Evolutionary conservation across 345 rosid species (phyloP), one percentile per base, ranked within the genome.

Genomic region (Diplotaxis tenuifolia): DNA sequence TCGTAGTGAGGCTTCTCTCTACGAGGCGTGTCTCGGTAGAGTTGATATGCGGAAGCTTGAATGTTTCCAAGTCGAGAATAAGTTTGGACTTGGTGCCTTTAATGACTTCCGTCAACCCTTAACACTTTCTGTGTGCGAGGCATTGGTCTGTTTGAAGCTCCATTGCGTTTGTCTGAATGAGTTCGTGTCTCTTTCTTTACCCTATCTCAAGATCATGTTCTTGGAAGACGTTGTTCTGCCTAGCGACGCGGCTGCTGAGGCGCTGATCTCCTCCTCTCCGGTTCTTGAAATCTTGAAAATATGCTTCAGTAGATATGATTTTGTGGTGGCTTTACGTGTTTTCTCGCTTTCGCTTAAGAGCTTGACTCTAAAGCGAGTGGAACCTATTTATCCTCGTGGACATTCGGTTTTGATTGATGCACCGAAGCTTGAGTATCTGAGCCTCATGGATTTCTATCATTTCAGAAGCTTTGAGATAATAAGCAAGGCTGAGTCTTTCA

Each of bases 181-280:
- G 11, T 67, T 5, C 0, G 23, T 42, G 50, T 52, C 21, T 54
- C 62, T 68, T 36, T 54, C 53, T 11, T 68, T 54, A 6, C 63
- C 72, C 3, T 68, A 16, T n/a, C 53, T 68, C 63, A 68, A 68
- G 63, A 55, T 6, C 12, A 34, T 68, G 53, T 22, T n/a, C n/a
- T n/a, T n/a, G n/a, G n/a, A n/a, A n/a, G n/a, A n/a, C n/a, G n/a
- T n/a, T n/a, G n/a, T n/a, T 1, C 16, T 68, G 10, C 7, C 72
- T 22, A 9, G 9, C n/a, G 4, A 53, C 6, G 32, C 9, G 8
- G 55, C 73, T 11, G 73, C 40, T 38, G 54, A 18, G 27, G 4
- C 38, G 0, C 55, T 56, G 2, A 40, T 69, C 23, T 25, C 64
- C 2, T 69, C 27, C 65, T 56, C 73, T 38, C 65, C 65, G 14